A percentile compares a stretch with the other conserved stretches of the same genome.
These are phyloP conservation scores for Kokia cookei DNA, from an alignment of 441 rosid genomes.

Conservation along the genomic window DNA sequence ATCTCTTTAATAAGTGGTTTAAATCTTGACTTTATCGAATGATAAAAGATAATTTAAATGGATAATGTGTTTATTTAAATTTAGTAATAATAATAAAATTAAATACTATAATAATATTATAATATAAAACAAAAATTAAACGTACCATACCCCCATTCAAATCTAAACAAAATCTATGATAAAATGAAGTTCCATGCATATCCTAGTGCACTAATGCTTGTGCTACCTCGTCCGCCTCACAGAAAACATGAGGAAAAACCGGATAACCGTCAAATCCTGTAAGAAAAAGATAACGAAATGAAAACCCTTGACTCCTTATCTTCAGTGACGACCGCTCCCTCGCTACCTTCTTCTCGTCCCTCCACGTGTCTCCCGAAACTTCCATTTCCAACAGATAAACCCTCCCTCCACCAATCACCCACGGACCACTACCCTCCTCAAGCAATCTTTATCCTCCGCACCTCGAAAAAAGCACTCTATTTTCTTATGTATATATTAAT, in stretches of 20 bases:
- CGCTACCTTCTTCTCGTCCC: constrained; percentile 10
- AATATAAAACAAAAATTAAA: too few species aligned
- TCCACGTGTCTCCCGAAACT: constrained; percentile 57
- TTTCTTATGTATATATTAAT: neutral
- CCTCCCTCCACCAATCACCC: neutral
- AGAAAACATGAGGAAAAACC: neutral
- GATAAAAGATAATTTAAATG: too few species aligned
- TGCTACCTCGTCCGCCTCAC: constrained; percentile 17
- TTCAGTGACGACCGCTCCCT: constrained; percentile 35
- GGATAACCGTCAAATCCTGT: constrained; percentile 21
- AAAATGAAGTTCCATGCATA: too few species aligned
- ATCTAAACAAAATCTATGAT: too few species aligned
- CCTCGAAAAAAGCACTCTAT: constrained; percentile 18
- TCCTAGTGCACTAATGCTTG: too few species aligned
- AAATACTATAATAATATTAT: too few species aligned
- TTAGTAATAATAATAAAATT: too few species aligned
- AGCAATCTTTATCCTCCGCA: constrained; percentile 6
- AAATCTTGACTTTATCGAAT: too few species aligned
- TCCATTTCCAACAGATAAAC: constrained; percentile 23
- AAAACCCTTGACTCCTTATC: constrained; percentile 27
- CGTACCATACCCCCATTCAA: too few species aligned
- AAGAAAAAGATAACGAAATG: constrained; percentile 3
- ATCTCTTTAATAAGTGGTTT: too few species aligned
- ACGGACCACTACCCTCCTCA: neutral
- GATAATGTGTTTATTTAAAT: too few species aligned